phyloP scores from a whole-genome alignment of 192 early-diverging fungal species.

The Coemansia sp. region DNA sequence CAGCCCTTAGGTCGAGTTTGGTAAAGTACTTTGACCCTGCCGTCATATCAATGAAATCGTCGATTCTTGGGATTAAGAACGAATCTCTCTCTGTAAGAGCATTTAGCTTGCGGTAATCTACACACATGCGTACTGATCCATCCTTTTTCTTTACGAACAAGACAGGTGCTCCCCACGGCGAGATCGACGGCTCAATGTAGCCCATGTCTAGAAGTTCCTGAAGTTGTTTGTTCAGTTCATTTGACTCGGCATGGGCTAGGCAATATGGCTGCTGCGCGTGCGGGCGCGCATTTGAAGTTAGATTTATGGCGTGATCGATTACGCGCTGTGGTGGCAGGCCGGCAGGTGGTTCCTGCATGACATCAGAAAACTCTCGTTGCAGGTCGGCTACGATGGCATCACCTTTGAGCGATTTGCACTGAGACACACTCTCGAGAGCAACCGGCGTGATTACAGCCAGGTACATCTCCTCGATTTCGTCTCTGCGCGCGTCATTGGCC shows the following conservation, averaged over 20 bases:
- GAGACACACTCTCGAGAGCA: neutral
- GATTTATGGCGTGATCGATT: neutral
- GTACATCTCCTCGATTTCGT: no score
- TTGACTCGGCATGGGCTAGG: constrained; percentile 4
- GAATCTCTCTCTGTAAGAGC: constrained; percentile 39
- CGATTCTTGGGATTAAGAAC: constrained; percentile 6
- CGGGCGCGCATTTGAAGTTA: neutral
- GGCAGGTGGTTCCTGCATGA: neutral
- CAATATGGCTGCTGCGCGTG: constrained; percentile 9
- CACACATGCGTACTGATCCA: constrained; percentile 47
- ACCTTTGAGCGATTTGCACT: neutral
- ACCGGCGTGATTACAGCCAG: neutral
- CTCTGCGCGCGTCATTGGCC: no score
- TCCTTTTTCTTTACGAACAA: constrained; percentile 40
- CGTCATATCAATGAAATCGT: constrained; percentile 41
- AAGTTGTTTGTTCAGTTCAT: constrained; percentile 11
- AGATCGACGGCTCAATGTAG: constrained; percentile 16
- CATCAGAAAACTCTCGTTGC: neutral
- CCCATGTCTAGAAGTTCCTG: constrained; percentile 3
- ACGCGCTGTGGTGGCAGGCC: neutral
- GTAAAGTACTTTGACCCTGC: constrained; percentile 21
- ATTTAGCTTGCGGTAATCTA: constrained; percentile 58
- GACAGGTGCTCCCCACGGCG: constrained; percentile 18
- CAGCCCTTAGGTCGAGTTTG: constrained; percentile 40
- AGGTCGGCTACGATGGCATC: neutral